Conservation (phyloP, 495 filamentous ascomycete genomes). For the Pseudotulostoma volvatum region DNA sequence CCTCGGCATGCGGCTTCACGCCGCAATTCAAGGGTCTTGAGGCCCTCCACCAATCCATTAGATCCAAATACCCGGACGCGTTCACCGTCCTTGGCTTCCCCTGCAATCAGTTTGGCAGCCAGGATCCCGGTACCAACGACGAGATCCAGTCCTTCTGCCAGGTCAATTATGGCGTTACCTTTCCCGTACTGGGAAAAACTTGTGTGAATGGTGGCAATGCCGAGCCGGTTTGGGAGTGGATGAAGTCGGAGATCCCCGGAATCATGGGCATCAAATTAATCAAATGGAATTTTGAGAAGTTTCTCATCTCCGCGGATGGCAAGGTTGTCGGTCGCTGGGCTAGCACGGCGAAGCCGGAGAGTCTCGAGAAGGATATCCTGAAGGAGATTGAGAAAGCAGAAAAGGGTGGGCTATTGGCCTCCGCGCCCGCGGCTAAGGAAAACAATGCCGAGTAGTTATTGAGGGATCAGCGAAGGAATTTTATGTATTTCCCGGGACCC, state of each 20-base stretch:
- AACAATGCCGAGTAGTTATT: conserved; percentile 5
- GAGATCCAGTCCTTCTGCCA: conserved; percentile 88
- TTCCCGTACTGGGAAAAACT: conserved; percentile 80
- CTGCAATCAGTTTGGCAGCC: conserved; percentile 90
- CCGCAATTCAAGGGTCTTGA: conserved; percentile 90
- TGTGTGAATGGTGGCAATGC: conserved; percentile 82
- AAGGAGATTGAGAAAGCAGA: conserved; percentile 47
- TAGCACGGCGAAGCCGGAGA: conserved; percentile 71
- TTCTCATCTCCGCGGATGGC: conserved; percentile 72
- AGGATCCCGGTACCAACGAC: conserved; percentile 79
- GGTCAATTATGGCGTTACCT: conserved; percentile 86
- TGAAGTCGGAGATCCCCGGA: conserved; percentile 76
- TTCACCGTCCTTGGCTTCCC: conserved; percentile 90
- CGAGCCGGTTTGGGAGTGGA: conserved; percentile 67
- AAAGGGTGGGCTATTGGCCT: conserved; percentile 19
- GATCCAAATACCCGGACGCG: conserved; percentile 47
- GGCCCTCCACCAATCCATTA: conserved; percentile 69
- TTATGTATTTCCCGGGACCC: not conserved
- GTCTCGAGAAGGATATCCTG: conserved; percentile 54
- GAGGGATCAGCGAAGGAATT: too few species aligned
- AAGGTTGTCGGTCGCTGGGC: conserved; percentile 70
- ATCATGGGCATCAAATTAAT: conserved; percentile 71
- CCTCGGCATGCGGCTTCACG: conserved; percentile 97
- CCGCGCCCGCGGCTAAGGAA: conserved; percentile 8
- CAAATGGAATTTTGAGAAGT: conserved; percentile 99